phyloP scores from a whole-genome alignment of 75 land plant genomes.

The Gnetum montanum region DNA sequence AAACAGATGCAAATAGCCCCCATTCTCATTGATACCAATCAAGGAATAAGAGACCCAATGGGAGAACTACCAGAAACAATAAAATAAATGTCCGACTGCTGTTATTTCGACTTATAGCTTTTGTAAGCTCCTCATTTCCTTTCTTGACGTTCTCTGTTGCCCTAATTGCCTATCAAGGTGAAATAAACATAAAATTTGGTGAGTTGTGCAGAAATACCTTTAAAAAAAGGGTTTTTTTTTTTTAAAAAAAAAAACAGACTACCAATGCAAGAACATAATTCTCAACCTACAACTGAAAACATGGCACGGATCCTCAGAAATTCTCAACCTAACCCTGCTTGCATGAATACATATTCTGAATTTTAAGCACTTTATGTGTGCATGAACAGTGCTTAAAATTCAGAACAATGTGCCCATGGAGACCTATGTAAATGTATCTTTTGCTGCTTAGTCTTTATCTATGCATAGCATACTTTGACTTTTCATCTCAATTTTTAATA shows the following conservation, averaged over 20 bases:
- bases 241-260: background rate
- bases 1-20: no score
- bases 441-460: no score
- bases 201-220: no score
- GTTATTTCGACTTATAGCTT: conserved; percentile 79
- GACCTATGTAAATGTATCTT: no score
- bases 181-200: background rate
- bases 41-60: conserved; percentile 71
- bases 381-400: no score
- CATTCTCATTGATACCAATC: conserved; percentile 80
- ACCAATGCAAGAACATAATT: background rate
- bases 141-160: conserved; percentile 79
- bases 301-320: no score
- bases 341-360: no score
- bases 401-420: no score
- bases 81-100: conserved; percentile 86
- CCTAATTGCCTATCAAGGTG: conserved; percentile 72
- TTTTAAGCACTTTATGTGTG: no score
- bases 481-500: no score
- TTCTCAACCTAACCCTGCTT: no score
- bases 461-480: no score
- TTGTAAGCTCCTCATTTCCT: conserved; percentile 89
- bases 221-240: background rate
- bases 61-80: conserved; percentile 79
- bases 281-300: background rate